Evolutionary conservation across 441 rosid genomes (phyloP), one percentile per base, ranked within the genome.

Genomic region (Pelargonium exstipulatum): DNA sequence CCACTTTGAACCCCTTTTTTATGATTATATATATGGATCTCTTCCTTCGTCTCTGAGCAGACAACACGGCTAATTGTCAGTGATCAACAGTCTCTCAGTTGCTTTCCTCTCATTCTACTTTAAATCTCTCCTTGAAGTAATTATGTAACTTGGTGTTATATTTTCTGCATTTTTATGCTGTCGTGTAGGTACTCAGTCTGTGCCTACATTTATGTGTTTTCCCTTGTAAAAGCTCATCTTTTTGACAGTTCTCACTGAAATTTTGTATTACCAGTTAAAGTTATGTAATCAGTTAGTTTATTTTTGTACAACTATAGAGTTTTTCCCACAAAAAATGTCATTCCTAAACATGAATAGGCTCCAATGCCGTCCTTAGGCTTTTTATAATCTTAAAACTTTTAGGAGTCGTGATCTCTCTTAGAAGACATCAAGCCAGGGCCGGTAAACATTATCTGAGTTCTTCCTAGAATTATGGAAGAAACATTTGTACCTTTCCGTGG

Each of bases 401-500:
- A 29, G 3, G 35, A 29, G 35, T 29, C 35, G 35, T 42, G 9
- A 7, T 42, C 46, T 42, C 46, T 42, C 46, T 9, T 42, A 42
- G 46, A 42, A 42, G 49, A 45, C n/a, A 45, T 9, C 10, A 45
- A 45, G 10, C 13, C 49, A 45, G 49, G 49, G n/a, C 49, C 12
- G 2, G 4, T 45, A 9, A 9, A 12, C n/a, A 45, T 45, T 45
- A 45, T 45, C 49, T 45, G 49, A 45, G n/a, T 45, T 45, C 49
- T 45, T 9, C n/a, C 2, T 16, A 17, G 22, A 17, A 32, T 73
- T 74, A 87, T 89, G 95, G 92, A 89, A 77, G 92, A 89, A 74
- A 89, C 92, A 67, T 89, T 89, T 75, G 92, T 87, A 76, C 95
- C 95, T 48, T 71, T 89, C 45, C 89, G 88, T 48, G 95, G 95